These are phyloP conservation scores for Nannochloropsis granulata DNA, from an alignment of 108 stramenopile species.

Conservation along the genomic window DNA sequence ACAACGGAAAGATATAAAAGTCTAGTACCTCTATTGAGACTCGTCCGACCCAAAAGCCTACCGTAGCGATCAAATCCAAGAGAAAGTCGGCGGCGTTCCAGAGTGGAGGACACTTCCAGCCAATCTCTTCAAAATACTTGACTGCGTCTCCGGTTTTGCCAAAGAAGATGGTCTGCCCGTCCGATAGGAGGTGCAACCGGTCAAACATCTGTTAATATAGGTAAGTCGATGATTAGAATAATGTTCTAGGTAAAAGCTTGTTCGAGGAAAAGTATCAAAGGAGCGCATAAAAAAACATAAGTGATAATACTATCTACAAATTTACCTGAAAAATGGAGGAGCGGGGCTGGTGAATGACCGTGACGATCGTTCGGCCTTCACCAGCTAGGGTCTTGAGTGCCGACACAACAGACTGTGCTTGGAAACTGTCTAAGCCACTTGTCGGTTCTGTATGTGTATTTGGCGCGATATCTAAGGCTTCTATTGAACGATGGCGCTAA, in stretches of 20 bases:
- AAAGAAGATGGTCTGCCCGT: background rate
- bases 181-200: background rate
- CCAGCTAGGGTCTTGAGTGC: background rate
- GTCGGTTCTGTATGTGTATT: background rate
- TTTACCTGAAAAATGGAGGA: background rate
- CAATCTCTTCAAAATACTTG: background rate
- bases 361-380: background rate
- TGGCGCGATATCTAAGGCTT: background rate
- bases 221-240: background rate
- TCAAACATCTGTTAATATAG: background rate
- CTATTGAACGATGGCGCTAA: background rate
- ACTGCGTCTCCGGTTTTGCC: background rate
- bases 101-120: background rate
- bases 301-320: background rate
- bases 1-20: background rate
- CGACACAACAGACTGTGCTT: background rate
- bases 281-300: background rate
- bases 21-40: background rate
- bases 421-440: background rate
- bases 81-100: background rate
- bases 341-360: background rate
- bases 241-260: background rate
- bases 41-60: background rate
- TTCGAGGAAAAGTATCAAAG: background rate
- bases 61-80: background rate